These are phyloP conservation scores for Solanum sejunctum DNA, from an alignment of 257 asterid species.

Conservation along the genomic window DNA sequence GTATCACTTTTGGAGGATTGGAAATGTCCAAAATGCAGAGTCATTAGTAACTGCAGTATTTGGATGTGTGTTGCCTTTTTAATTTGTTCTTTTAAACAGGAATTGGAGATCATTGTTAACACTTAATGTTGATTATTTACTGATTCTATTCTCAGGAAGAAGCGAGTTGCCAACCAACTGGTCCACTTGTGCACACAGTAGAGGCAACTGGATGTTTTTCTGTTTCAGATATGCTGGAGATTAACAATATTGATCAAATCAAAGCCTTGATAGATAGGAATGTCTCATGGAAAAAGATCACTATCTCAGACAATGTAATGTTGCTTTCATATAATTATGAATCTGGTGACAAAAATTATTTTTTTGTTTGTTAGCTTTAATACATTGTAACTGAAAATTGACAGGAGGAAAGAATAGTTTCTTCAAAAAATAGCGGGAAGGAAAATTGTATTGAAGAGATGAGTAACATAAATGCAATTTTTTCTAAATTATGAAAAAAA, in stretches of 20 bases:
- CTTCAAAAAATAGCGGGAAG: constrained; percentile 38
- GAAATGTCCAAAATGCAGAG: no score
- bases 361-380: constrained; percentile 1
- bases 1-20: no score
- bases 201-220: constrained; percentile 65
- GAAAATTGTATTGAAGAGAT: constrained; percentile 43
- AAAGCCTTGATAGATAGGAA: not conserved
- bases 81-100: not conserved
- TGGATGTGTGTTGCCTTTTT: no score
- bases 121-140: not conserved
- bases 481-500: not conserved
- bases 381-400: constrained; percentile 6
- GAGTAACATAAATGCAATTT: constrained; percentile 13
- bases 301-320: constrained; percentile 4
- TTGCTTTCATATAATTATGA: not conserved
- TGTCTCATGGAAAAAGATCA: constrained; percentile 23
- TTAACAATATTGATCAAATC: not conserved
- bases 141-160: constrained; percentile 22
- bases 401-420: constrained; percentile 20
- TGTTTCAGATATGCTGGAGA: constrained; percentile 38
- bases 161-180: constrained; percentile 64
- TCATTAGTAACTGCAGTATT: no score
- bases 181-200: constrained; percentile 45
- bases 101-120: not conserved
- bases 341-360: not conserved